Percentiles rank a stretch among this genome's conserved stretches.
Conservation (phyloP, 768 basidiomycete genomes). For the Russula compacta region DNA sequence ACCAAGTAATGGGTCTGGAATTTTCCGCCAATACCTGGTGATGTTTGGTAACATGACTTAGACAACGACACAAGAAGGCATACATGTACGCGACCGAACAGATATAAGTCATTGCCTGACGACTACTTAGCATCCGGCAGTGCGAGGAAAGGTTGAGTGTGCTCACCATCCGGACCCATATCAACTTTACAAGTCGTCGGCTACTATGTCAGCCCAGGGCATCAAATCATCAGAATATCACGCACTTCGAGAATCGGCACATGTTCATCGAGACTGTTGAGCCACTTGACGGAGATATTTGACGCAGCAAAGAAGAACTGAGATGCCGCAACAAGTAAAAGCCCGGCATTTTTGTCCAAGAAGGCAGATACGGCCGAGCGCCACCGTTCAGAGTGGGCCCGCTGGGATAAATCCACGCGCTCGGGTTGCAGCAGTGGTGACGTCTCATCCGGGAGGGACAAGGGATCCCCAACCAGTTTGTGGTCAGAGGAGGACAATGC, state of each 20-base stretch:
- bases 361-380: background rate
- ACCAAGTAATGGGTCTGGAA: conserved; percentile 55
- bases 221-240: background rate
- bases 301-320: conserved; percentile 55
- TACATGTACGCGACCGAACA: conserved; percentile 45
- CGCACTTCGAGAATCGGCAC: conserved; percentile 49
- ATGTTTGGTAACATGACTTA: background rate
- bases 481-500: too few relatives aligned
- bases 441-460: background rate
- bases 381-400: background rate
- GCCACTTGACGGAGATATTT: conserved; percentile 53
- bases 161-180: conserved; percentile 51
- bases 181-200: conserved; percentile 30
- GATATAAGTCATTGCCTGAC: conserved; percentile 42
- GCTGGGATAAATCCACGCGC: too few relatives aligned
- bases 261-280: conserved; percentile 49
- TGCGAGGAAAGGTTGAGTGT: background rate
- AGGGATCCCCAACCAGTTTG: background rate
- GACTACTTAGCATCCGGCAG: background rate
- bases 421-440: background rate
- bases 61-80: background rate
- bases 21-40: conserved; percentile 30
- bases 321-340: conserved; percentile 47
- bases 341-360: conserved; percentile 40
- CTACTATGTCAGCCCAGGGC: background rate